Evolutionary conservation across 2,329 filamentous ascomycete species (phyloP), one percentile per base, ranked within the genome.

Genomic region (Trichoderma atrobrunneum): DNA sequence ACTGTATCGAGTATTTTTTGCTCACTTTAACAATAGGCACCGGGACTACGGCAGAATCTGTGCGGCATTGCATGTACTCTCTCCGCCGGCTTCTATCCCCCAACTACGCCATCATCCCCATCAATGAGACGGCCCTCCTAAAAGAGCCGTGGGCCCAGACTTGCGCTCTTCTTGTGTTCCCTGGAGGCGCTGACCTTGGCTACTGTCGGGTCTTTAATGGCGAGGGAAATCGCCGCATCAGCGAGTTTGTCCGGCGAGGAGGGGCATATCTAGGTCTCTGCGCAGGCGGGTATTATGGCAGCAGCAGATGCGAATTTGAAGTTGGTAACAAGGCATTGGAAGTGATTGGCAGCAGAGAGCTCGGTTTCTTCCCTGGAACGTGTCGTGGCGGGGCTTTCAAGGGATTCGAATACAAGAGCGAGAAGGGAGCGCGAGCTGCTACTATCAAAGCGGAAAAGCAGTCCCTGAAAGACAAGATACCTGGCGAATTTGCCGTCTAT

Each of bases 211-310:
- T 90, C 3, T 87, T 99, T 74, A 96, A 98, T 80, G 96, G 96
- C 43, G 86, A 90, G 67, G 96, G 95, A 1, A 99, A 98, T 81
- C 88, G 92, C 43, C 88, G 89, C 75, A 98, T 99, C 80, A 85
- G 87, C 70, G 91, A 95, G 76, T 99, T 92, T 78, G 93, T 99
- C 64, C 92, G 94, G 72, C 87, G 89, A 34, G 96, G 96, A 32
- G 96, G 96, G 18, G 86, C 88, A 0, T 99, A 96, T 79, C 87
- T 99, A 2, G 96, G 96, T 0, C 91, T 99, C 77, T 99, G 96
- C 79, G 96, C 96, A 2, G 96, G 96, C 6, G 96, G 92, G 12
- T 99, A 99, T 82, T 99, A 97, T 78, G 96, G 92, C 26, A 90
- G 87, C 75, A 85, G 87, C 51, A 87, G 86, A 74, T 98, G 95